These are phyloP conservation scores for Mycena epipterygia DNA, from an alignment of 768 basidiomycete genomes.

Conservation along the genomic window DNA sequence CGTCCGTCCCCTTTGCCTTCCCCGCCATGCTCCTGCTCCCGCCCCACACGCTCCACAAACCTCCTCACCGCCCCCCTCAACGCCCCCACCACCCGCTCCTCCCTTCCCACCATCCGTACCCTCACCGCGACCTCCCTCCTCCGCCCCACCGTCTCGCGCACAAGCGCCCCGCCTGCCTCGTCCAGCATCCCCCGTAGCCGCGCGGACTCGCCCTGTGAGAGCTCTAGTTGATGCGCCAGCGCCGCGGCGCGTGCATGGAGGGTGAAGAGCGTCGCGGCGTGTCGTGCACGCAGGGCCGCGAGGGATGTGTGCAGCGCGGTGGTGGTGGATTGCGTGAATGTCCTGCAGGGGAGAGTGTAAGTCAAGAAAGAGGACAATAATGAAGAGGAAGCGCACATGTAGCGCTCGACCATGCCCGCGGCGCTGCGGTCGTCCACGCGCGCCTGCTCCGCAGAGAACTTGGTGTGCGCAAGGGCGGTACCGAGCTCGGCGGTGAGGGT, in stretches of 20 bases:
- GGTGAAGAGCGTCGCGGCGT: constrained; percentile 71
- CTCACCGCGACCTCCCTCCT: constrained; percentile 78
- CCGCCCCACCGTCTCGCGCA: constrained; percentile 80
- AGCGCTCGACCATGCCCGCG: constrained; percentile 86
- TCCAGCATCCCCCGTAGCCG: constrained; percentile 69
- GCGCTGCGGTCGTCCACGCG: constrained; percentile 80
- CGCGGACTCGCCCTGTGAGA: constrained; percentile 37
- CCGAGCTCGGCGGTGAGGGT: constrained; percentile 58
- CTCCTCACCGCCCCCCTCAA: constrained; percentile 70
- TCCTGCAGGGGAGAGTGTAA: constrained; percentile 60
- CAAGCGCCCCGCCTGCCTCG: constrained; percentile 77
- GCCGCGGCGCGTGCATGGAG: constrained; percentile 57
- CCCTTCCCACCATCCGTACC: constrained; percentile 72
- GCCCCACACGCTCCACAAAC: constrained; percentile 68
- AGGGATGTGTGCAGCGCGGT: constrained; percentile 75
- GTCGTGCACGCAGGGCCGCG: constrained; percentile 68
- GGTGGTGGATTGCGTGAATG: constrained; percentile 84
- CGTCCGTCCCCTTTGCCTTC: constrained; percentile 36
- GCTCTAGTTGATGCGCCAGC: no score
- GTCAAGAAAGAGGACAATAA: not conserved
- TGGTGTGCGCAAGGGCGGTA: constrained; percentile 58
- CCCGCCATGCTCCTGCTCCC: constrained; percentile 68
- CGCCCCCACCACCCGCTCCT: constrained; percentile 69
- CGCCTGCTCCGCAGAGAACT: constrained; percentile 67
- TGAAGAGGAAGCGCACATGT: constrained; percentile 70